These are phyloP conservation scores for Sporothrix humicola DNA, from an alignment of 2,329 filamentous ascomycete genomes.

Conservation along the genomic window DNA sequence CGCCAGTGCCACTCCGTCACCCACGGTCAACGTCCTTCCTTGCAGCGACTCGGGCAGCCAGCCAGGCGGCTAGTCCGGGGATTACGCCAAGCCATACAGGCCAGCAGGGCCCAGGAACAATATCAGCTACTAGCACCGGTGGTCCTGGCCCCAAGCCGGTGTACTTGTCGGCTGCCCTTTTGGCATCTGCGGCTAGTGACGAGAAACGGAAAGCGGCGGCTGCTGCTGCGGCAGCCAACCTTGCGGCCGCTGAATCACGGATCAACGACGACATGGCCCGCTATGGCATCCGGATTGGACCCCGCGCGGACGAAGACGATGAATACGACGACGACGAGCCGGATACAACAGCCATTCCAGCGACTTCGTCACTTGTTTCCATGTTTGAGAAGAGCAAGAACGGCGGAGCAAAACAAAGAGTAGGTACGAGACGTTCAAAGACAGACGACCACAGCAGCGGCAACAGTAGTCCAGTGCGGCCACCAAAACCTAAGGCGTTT, in stretches of 20 bases:
- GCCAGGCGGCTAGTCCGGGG: slow-evolving; percentile 49
- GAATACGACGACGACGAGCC: not conserved
- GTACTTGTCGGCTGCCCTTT: slow-evolving; percentile 30
- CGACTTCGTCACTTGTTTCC: slow-evolving; percentile 68
- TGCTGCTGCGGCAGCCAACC: slow-evolving; percentile 13
- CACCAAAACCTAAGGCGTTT: slow-evolving; percentile 38
- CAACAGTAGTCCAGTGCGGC: not conserved
- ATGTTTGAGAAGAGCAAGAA: slow-evolving; percentile 65
- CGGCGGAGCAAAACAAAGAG: not conserved
- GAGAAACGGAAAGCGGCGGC: slow-evolving; percentile 20
- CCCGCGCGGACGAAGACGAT: not conserved
- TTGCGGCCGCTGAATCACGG: not conserved
- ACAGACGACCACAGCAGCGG: not conserved
- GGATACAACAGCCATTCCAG: slow-evolving; percentile 64
- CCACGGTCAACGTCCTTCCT: slow-evolving; percentile 61
- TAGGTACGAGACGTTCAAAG: not conserved
- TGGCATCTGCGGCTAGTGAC: slow-evolving; percentile 28
- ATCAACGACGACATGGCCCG: slow-evolving; percentile 20
- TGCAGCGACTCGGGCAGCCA: slow-evolving; percentile 66
- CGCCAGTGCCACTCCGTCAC: not conserved
- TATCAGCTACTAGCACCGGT: slow-evolving; percentile 2
- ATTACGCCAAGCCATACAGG: slow-evolving; percentile 48
- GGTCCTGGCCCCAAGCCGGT: slow-evolving; percentile 7
- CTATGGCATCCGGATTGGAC: slow-evolving; percentile 5
- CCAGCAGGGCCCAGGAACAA: slow-evolving; percentile 34